Evolutionary conservation across 148 eudicot genomes (phyloP), one percentile per base, ranked within the genome.

Genomic region (Hydrangea macrophylla): DNA sequence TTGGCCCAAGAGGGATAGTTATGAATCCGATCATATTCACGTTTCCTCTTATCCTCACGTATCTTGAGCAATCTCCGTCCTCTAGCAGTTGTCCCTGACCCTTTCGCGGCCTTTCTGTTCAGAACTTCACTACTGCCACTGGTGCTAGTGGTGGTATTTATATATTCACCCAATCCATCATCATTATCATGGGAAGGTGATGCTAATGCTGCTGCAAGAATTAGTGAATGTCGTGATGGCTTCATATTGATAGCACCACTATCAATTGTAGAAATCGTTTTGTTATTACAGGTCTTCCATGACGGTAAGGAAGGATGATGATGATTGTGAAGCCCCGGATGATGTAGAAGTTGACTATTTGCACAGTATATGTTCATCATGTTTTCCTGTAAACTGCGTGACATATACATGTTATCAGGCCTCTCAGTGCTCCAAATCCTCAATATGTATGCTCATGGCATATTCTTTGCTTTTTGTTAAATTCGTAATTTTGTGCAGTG

Each of bases 1-100:
- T 91, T 94, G 22, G 99, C 99, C 99, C 99, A 94, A 54, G 86
- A 64, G 63, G 99, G 97, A 75, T 94, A 94, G 28, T 80, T 81
- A 69, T 88, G 82, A 55, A 83, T 82, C 26, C 84, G 84, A 10
- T 85, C 88, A 15, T 71, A 64, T 66, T 90, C 87, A 9, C 99
- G 81, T 51, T 76, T 81, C 57, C 85, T 78, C 77, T 88, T 94
- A 75, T 90, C 97, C 74, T 94, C 97, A 9, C 91, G 83, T 60
- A 94, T 74, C 75, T 77, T 90, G 13, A 90, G 78, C 59, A 94
- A 60, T 31, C 99, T 83, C 65, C 97, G 78, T 9, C 93, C 88
- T 69, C 99, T 86, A 0, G 99, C 99, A 22, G 82, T 85, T 1
- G 96, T 90, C 37, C 99, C 99, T 0, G 99, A 94, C 62, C 88